Evolutionary conservation across 2,329 filamentous ascomycete species (phyloP).

Genomic region (Lecanicillium sp.): DNA sequence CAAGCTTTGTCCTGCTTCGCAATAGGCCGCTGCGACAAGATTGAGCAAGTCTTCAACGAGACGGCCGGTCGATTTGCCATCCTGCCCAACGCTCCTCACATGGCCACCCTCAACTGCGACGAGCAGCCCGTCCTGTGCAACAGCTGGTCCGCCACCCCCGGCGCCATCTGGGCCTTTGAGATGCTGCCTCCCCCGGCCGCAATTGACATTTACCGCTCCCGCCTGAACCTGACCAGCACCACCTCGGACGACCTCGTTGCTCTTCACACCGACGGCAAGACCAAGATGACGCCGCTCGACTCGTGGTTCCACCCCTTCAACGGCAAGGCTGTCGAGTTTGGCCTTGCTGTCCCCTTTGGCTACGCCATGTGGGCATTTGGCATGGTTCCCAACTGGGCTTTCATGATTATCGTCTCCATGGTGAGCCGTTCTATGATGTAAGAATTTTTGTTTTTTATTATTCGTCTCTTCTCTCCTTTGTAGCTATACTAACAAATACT

Average conservation of each 20-base stretch:
- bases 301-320: conserved; percentile 72
- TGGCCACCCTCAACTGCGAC: conserved; percentile 67
- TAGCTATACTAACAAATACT: conserved; percentile 14
- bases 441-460: conserved; percentile 27
- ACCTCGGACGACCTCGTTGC: conserved; percentile 55
- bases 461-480: conserved; percentile 5
- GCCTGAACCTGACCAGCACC: conserved; percentile 61
- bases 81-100: conserved; percentile 53
- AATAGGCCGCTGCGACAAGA: conserved; percentile 54
- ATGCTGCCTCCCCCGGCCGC: conserved; percentile 56
- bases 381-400: conserved; percentile 63
- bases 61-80: conserved; percentile 56
- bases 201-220: conserved; percentile 55
- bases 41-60: conserved; percentile 60
- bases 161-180: conserved; percentile 58
- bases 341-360: conserved; percentile 54
- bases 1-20: too few relatives aligned
- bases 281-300: conserved; percentile 45
- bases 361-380: conserved; percentile 61
- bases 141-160: conserved; percentile 57
- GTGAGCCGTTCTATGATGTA: conserved; percentile 69
- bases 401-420: conserved; percentile 70
- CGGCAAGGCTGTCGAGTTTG: conserved; percentile 54
- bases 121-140: conserved; percentile 67
- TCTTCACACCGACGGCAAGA: conserved; percentile 41